Percentiles rank a stretch among this genome's conserved stretches.
Evolutionary conservation across 148 eudicot genomes (phyloP).

Genomic region (Nepenthes gracilis): DNA sequence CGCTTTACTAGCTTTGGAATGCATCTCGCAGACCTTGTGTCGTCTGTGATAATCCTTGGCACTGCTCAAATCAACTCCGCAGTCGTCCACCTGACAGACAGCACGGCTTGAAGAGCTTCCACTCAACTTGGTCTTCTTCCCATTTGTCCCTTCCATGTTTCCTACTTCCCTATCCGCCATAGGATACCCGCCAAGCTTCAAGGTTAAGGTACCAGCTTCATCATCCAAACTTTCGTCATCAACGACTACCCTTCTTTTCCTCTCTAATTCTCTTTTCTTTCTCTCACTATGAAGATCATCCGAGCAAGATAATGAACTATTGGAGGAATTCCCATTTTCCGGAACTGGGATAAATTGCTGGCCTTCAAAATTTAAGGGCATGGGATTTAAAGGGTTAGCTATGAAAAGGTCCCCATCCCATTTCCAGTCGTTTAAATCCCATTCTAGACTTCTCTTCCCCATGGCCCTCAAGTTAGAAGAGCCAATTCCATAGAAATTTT

Average conservation of each 20-base stretch:
- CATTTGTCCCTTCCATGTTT: constrained; percentile 40
- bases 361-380: constrained; percentile 39
- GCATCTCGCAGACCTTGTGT: constrained; percentile 84
- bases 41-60: constrained; percentile 86
- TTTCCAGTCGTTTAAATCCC: constrained; percentile 95
- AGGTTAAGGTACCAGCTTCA: constrained; percentile 37
- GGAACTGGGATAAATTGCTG: constrained; percentile 42
- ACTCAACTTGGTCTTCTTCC: constrained; percentile 50
- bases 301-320: constrained; percentile 24
- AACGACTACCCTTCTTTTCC: constrained; percentile 32
- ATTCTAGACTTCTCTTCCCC: constrained; percentile 64
- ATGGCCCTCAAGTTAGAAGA: constrained; percentile 30
- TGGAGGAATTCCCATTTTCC: constrained; percentile 14
- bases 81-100: constrained; percentile 81
- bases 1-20: constrained; percentile 68
- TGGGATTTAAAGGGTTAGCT: constrained; percentile 44
- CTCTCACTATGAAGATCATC: constrained; percentile 12
- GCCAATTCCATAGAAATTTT: constrained; percentile 35
- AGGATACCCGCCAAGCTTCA: constrained; percentile 68
- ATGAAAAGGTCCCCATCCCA: constrained; percentile 80
- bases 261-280: constrained; percentile 45
- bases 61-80: constrained; percentile 58
- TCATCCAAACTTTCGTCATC: constrained; percentile 39
- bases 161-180: constrained; percentile 29
- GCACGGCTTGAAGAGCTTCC: constrained; percentile 41